Base-by-base conservation (phyloP, 202 grass and related monocot genomes). In the Eragrostis tef region DNA sequence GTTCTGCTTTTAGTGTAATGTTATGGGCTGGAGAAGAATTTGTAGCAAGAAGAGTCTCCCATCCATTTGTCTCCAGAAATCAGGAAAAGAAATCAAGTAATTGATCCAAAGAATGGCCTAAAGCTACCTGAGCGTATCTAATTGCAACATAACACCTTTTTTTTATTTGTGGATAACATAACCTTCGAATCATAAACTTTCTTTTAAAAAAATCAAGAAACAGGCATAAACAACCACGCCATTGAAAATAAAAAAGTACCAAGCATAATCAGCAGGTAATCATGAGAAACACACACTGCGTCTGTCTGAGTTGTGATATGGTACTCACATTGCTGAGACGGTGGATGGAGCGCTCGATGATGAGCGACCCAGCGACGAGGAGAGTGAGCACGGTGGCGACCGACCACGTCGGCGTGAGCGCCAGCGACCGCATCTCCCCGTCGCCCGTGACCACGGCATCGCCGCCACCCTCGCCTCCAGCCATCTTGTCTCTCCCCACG, bases 291-390 rank as follows among this genome's bases (percentile, higher is more conserved):
- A 31, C 29, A 31, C 29, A 31, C 29, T 31, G 29, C 29, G 29
- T 31, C 29, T 31, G 29, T 2, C 29, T 31, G 56, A 22, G 6
- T 51, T 16, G 48, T 3, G 16, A 36, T 68, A 36, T 46, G 47
- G 11, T 24, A 86, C 88, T 91, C 67, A 98, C 94, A 74, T 88
- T 71, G 87, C 95, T 98, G 48, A 98, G 83, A 2, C 87, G 87
- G 73, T 98, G 92, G 75, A 98, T 91, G 85, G 95, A 98, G 78
- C 95, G 90, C 90, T 98, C 95, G 74, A 98, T 82, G 24, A 98
- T 31, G 83, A 98, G 91, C 57, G 92, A 98, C 80, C 83, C 73
- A 9, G 90, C 90, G 73, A 98, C 92, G 68, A 98, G 89, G 83
- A 98, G 84, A 0, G 95, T 98, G 74, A 98, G 70, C 71, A 98